A percentile compares a stretch with the other conserved stretches of the same genome.
Conservation (phyloP, 805 yeast genomes). For the Saccharomycopsis fibuligera region DNA sequence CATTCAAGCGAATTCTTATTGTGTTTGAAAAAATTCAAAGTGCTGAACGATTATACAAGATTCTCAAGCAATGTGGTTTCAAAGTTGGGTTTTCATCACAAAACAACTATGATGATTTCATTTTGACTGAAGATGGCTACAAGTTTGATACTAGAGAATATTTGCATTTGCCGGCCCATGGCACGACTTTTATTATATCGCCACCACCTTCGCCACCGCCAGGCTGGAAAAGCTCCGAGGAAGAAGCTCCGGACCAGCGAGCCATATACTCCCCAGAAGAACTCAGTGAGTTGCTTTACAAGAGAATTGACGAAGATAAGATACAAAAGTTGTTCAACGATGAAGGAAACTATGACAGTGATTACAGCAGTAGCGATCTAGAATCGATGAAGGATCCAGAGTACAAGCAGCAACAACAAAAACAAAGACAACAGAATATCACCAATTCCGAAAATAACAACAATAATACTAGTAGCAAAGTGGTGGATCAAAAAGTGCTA, state of each 20-base stretch:
- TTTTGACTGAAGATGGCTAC: constrained; percentile 16
- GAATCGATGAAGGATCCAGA: not conserved
- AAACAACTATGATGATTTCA: constrained; percentile 20
- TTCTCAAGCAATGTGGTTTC: constrained; percentile 17
- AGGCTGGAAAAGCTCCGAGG: constrained; percentile 17
- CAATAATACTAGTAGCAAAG: not conserved
- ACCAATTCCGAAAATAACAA: too few species aligned
- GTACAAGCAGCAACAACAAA: not conserved
- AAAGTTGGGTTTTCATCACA: constrained; percentile 17
- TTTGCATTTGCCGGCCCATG: constrained; percentile 17
- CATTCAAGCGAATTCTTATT: constrained; percentile 25
- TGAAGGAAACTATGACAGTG: not conserved
- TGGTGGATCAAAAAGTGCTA: constrained; percentile 14
- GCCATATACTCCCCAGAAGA: constrained; percentile 19
- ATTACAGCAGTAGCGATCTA: not conserved
- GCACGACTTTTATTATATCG: constrained; percentile 21
- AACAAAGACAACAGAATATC: not conserved
- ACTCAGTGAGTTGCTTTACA: constrained; percentile 17
- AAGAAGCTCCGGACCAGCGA: constrained; percentile 19
- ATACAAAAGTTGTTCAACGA: constrained; percentile 10
- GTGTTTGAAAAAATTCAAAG: constrained; percentile 23
- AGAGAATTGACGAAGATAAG: constrained; percentile 15
- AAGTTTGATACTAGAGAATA: constrained; percentile 19
- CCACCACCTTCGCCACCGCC: constrained; percentile 23
- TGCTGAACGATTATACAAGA: constrained; percentile 6